Percentiles rank a stretch among this genome's conserved stretches.
phyloP scores from a whole-genome alignment of 2,329 filamentous ascomycete genomes.

The Cyclaneusma minus region DNA sequence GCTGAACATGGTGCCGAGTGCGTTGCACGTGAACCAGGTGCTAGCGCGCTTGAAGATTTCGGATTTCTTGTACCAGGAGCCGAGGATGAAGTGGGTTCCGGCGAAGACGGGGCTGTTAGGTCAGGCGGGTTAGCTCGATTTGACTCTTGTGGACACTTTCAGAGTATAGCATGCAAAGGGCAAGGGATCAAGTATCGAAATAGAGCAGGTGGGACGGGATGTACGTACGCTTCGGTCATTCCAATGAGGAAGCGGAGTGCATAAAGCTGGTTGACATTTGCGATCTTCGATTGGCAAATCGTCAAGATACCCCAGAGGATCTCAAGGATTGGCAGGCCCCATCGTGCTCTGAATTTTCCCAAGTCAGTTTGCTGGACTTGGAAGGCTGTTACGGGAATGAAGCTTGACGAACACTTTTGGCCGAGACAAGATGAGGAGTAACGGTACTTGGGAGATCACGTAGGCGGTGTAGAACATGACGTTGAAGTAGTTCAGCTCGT shows the following conservation, averaged over 20 bases:
- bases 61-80: conserved; percentile 41
- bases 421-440: conserved; percentile 20
- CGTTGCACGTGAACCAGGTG: conserved; percentile 38
- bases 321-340: conserved; percentile 7
- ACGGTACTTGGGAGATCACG: conserved; percentile 26
- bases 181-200: no score
- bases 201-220: no score
- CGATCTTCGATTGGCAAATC: conserved; percentile 13
- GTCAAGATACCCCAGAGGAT: conserved; percentile 11
- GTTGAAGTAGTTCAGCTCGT: conserved; percentile 24
- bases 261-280: conserved; percentile 19
- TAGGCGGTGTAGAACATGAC: conserved; percentile 33
- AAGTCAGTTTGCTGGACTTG: conserved; percentile 8
- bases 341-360: conserved; percentile 9
- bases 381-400: conserved; percentile 14
- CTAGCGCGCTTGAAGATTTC: conserved; percentile 44
- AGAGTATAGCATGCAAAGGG: no score
- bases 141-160: no score
- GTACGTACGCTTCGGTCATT: no score
- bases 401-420: conserved; percentile 22
- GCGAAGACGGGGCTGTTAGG: no score
- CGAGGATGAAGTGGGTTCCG: conserved; percentile 39
- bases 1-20: conserved; percentile 40
- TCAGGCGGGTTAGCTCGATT: no score
- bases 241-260: conserved; percentile 21